A percentile compares a stretch with the other conserved stretches of the same genome.
These are phyloP conservation scores for Trapa incisa DNA, from an alignment of 345 rosid genomes.

Conservation along the genomic window DNA sequence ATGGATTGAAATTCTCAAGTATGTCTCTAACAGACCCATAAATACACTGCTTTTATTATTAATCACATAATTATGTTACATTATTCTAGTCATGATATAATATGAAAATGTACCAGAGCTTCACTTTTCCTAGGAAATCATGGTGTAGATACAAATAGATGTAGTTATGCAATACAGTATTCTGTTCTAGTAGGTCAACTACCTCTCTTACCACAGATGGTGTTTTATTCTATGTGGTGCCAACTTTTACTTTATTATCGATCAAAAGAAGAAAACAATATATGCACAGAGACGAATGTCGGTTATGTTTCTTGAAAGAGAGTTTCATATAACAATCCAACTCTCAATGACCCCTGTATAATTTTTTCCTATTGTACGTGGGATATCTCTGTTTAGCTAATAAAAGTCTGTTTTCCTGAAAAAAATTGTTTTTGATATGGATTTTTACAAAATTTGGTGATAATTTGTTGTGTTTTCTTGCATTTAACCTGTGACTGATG, in stretches of 20 bases:
- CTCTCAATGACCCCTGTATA: neutral
- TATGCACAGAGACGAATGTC: neutral
- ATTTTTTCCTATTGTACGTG: neutral
- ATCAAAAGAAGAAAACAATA: neutral
- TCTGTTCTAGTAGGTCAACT: neutral
- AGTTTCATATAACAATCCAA: neutral
- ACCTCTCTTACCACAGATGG: neutral
- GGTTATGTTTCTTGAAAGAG: neutral
- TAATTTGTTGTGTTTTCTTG: neutral
- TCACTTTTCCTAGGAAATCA: neutral
- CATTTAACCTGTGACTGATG: constrained; percentile 1
- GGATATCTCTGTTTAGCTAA: neutral
- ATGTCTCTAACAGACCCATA: constrained; percentile 10
- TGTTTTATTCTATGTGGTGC: neutral
- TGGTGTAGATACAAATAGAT: neutral
- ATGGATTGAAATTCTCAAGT: constrained; percentile 95
- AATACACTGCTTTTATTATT: neutral
- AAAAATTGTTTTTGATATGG: neutral
- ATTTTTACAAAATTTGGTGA: neutral
- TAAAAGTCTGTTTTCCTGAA: neutral
- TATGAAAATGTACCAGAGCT: neutral
- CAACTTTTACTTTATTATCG: neutral
- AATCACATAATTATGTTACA: neutral
- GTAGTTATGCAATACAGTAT: neutral
- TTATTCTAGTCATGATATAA: neutral